Base-by-base conservation (phyloP, 768 basidiomycete genomes). In the Chlorophyllum brunneum region DNA sequence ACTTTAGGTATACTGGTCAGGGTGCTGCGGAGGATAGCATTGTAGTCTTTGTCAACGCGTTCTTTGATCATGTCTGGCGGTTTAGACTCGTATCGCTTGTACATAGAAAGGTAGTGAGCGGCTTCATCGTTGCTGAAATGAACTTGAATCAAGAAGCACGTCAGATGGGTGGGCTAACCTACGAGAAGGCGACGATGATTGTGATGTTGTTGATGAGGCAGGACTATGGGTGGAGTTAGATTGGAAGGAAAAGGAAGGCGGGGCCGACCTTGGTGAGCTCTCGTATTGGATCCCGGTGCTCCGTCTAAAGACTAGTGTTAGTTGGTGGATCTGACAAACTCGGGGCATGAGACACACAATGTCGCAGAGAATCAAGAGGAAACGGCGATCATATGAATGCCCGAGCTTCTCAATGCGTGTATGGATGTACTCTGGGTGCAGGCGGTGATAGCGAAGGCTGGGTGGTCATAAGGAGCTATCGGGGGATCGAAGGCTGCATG, bases 351-450 rank as follows among this genome's bases (percentile, higher is more conserved):
- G n/a, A 49, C 92, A 63, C 60, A 94, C 95, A 46, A 95, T 81
- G 70, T 99, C 97, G 63, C 91, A 98, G 59, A 94, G 74, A 40
- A 98, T 78, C 20, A 99, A 79, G 26, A 98, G 73, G 50, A 99
- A 80, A 41, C 97, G 74, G 13, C 98, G 77, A 55, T 79, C 88
- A 67, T 93, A 98, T 1, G 82, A 80, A 30, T 78, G 78, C 3
- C 86, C 89, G 16, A 99, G 81, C 58, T 84, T 86, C 61, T 92
- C 88, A 54, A 99, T 93, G 10, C 97, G 85, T 45, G 80, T 79
- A 65, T 92, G 91, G 51, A 99, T 86, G 65, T 99, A 99, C 67
- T 98, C 97, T 11, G 97, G 97, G 67, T 98, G 97, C 11, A 99
- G 79, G 45, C 95, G 88, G 62, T 98, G 95, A 59, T 98, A 98